Evolutionary conservation across 495 filamentous ascomycete genomes (phyloP).

Genomic region (Penicillium ochrochloron): DNA sequence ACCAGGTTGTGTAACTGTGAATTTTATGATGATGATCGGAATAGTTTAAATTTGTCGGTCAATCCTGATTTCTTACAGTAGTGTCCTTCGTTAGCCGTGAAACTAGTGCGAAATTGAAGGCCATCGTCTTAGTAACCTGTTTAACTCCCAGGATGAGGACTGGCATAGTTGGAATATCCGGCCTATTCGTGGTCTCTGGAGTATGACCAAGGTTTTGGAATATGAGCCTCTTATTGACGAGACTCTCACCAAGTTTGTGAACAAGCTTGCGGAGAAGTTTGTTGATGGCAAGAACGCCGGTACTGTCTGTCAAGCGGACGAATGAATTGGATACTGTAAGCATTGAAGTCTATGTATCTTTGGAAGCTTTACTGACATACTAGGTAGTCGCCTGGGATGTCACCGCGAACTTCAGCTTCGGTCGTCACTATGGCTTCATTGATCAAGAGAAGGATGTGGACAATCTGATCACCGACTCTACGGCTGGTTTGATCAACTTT

Average conservation of each 20-base stretch:
- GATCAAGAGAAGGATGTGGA: constrained; percentile 45
- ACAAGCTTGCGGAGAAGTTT: constrained; percentile 29
- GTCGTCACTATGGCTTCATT: constrained; percentile 45
- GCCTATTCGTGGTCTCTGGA: constrained; percentile 44
- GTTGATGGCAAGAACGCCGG: constrained; percentile 23
- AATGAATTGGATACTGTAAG: constrained; percentile 51
- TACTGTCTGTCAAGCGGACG: constrained; percentile 36
- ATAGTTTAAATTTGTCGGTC: too few relatives aligned
- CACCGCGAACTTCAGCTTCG: constrained; percentile 47
- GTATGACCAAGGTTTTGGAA: constrained; percentile 40
- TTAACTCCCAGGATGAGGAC: constrained; percentile 50
- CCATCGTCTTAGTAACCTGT: constrained; percentile 36
- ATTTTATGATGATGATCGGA: too few relatives aligned
- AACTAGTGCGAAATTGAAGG: too few relatives aligned
- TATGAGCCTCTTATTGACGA: constrained; percentile 40
- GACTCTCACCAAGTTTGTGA: constrained; percentile 27
- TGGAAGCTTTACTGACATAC: neutral
- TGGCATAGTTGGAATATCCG: constrained; percentile 38
- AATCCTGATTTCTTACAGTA: too few relatives aligned
- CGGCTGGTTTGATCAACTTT: constrained; percentile 25
- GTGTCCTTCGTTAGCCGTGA: too few relatives aligned
- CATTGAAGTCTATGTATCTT: neutral
- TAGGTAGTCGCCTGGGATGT: constrained; percentile 48
- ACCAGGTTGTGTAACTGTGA: too few relatives aligned
- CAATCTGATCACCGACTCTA: constrained; percentile 33